A percentile compares a stretch with the other conserved stretches of the same genome.
Conservation (phyloP, 768 basidiomycete species). For the Xerocomellus intermedius region DNA sequence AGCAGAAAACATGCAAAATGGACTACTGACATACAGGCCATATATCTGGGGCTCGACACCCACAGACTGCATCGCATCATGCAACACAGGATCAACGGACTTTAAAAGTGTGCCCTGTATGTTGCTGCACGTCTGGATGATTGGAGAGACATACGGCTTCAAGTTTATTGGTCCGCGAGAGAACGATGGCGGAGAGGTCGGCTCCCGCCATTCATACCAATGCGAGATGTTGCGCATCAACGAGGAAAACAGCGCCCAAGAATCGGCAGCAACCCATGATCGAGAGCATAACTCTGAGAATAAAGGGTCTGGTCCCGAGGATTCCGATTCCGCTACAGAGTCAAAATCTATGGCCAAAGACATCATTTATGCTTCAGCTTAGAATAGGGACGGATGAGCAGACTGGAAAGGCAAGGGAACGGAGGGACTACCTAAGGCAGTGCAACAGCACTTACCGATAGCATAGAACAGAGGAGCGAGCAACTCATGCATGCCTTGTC, state of each 20-base stretch:
- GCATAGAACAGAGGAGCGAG: constrained; percentile 85
- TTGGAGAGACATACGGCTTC: constrained; percentile 75
- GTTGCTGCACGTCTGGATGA: constrained; percentile 77
- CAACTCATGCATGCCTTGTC: constrained; percentile 99
- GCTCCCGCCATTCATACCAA: constrained; percentile 77
- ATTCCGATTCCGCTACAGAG: constrained; percentile 46
- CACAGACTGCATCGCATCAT: constrained; percentile 68
- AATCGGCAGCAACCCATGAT: constrained; percentile 78
- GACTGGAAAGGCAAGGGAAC: constrained; percentile 9
- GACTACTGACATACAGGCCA: constrained; percentile 68
- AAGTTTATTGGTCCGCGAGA: constrained; percentile 44
- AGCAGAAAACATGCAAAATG: constrained; percentile 9
- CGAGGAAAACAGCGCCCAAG: constrained; percentile 77
- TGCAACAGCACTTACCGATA: constrained; percentile 25
- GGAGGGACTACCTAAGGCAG: constrained; percentile 1
- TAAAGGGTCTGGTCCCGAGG: constrained; percentile 33
- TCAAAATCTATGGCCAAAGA: constrained; percentile 64
- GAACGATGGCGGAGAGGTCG: constrained; percentile 27
- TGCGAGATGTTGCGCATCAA: constrained; percentile 78
- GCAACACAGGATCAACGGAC: constrained; percentile 76
- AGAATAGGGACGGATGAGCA: constrained; percentile 14
- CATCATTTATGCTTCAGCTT: constrained; percentile 28
- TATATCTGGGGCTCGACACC: constrained; percentile 97
- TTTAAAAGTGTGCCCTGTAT: constrained; percentile 75
- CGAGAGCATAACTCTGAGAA: constrained; percentile 63